Evolutionary conservation across 73 alveolate species (phyloP), one percentile per base, ranked within the genome.

Genomic region (Durusdinium trenchii): DNA sequence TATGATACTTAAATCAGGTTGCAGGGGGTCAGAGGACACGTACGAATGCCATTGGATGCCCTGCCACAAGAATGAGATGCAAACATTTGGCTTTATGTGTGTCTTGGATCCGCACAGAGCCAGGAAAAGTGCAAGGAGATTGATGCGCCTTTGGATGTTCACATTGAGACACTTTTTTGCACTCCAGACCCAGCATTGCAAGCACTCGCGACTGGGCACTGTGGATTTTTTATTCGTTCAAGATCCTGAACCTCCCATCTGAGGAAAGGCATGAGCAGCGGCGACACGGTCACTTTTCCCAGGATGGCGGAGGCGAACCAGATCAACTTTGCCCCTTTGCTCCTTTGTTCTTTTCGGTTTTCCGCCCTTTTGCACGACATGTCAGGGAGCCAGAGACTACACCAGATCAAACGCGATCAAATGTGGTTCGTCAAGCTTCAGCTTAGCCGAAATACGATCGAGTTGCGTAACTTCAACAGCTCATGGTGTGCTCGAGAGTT

Each of bases 111-210:
- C 42, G 81, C 60, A 6, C 96, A 10, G n/a, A 16, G 73, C 38
- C 81, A 91, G 99, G 99, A 94, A 85, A 94, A 94, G 78, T 94
- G 99, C 99, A 94, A 94, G 71, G 71, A 94, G 16, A n/a, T 76
- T n/a, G 83, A 94, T 35, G 93, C 99, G 28, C 99, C 99, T 14
- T 50, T 94, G 52, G 99, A 76, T 48, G 99, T 78, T 43, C 91
- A 94, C 57, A 94, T 94, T 78, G 99, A 94, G 98, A 38, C 47
- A 26, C 87, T 69, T 38, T 45, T 43, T n/a, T 84, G 94, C 94
- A 81, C 9, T n/a, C n/a, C 4, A 6, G 30, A 46, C 32, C 32
- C 76, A 12, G 76, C 18, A 62, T 23, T 23, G 18, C 6, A 71
- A 5, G 83, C 50, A 20, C 28, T 20, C 20, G 9, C 64, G 28